Conservation (phyloP, 441 rosid species). For the Pelargonium fulgidum region DNA sequence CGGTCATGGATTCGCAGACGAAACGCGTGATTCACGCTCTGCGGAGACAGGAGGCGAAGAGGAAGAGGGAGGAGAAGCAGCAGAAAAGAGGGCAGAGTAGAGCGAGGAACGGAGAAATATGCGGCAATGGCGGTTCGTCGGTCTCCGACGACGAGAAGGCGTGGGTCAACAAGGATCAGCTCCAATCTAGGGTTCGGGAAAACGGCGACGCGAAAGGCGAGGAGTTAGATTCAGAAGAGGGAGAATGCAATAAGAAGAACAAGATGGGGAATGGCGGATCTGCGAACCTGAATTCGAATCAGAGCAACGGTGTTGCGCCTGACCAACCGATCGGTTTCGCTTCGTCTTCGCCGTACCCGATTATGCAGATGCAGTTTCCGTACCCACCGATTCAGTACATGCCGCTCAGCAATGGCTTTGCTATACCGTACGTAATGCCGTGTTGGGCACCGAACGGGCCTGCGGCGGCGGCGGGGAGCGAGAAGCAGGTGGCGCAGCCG, state of each 20-base stretch:
- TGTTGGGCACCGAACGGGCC: conserved; percentile 23
- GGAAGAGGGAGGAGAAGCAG: conserved; percentile 37
- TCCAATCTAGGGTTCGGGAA: neutral
- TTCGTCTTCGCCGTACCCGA: neutral
- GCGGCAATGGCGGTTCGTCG: neutral
- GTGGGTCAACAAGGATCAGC: too few relatives aligned
- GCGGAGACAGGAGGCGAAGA: conserved; percentile 39
- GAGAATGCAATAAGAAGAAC: neutral
- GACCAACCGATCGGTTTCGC: too few relatives aligned
- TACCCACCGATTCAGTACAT: conserved; percentile 15
- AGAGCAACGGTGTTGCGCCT: too few relatives aligned
- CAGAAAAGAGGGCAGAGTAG: conserved; percentile 19
- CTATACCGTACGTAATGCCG: conserved; percentile 23
- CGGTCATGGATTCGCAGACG: conserved; percentile 16
- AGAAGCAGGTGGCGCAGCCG: conserved; percentile 19
- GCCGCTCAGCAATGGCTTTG: conserved; percentile 23
- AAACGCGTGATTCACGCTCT: conserved; percentile 33
- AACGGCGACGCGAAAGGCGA: neutral
- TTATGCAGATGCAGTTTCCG: conserved; percentile 21
- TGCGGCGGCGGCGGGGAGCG: conserved; percentile 15
- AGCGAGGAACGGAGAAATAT: neutral
- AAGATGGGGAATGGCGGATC: neutral
- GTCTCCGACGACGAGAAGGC: neutral
- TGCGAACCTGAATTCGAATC: neutral
- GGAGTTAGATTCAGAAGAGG: neutral